Conservation (phyloP, 306 rosid species). For the Cicer chorassanicum region DNA sequence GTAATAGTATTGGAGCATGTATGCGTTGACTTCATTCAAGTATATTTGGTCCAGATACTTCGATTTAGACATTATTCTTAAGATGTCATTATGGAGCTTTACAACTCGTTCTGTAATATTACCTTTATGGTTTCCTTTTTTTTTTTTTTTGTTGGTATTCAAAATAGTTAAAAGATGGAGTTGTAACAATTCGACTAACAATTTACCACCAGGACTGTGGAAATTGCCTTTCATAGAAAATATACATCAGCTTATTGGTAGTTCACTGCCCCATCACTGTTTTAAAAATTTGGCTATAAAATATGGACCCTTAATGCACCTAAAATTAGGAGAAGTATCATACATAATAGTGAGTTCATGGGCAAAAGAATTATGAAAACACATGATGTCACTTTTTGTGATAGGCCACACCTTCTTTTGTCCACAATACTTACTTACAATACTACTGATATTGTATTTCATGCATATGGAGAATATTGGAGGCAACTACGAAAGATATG, state of each 20-base stretch:
- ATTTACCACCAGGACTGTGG: conserved; percentile 43
- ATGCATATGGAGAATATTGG: conserved; percentile 42
- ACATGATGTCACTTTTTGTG: conserved; percentile 28
- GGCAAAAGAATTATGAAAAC: conserved; percentile 32
- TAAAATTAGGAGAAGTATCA: conserved; percentile 39
- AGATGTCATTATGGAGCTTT: conserved; percentile 1
- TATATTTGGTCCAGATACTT: background rate
- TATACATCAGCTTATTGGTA: background rate
- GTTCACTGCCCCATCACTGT: background rate
- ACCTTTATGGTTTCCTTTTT: background rate
- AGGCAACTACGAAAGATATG: conserved; percentile 48
- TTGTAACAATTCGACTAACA: background rate
- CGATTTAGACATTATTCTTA: background rate
- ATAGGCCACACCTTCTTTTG: background rate
- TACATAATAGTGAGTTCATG: conserved; percentile 29
- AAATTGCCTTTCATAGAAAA: conserved; percentile 41
- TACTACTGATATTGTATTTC: background rate
- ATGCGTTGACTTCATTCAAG: background rate
- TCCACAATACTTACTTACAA: background rate
- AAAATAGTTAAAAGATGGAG: background rate
- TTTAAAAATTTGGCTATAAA: conserved; percentile 7
- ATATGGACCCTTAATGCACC: conserved; percentile 39
- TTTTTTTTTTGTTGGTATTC: background rate
- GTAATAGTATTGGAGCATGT: no score
- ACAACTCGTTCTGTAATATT: background rate